Conservation (phyloP, 306 rosid species). For the Pachyrhizus erosus region DNA sequence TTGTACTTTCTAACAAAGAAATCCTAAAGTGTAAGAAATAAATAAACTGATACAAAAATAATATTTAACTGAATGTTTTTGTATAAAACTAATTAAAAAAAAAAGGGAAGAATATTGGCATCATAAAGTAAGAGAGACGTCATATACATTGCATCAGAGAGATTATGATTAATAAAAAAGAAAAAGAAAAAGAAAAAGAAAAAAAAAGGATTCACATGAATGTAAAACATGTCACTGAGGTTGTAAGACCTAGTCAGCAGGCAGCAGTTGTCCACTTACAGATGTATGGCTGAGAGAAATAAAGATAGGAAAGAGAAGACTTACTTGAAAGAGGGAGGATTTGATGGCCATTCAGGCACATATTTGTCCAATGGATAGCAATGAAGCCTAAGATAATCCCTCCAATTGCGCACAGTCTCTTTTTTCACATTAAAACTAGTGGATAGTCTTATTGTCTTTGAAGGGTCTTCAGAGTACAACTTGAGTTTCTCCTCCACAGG, state of each 20-base stretch:
- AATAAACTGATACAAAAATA: too few relatives aligned
- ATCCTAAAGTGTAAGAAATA: too few relatives aligned
- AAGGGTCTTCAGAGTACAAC: constrained; percentile 83
- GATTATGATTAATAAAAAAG: too few relatives aligned
- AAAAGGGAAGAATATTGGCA: too few relatives aligned
- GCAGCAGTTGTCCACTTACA: background rate
- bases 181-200: background rate
- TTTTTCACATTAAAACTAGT: constrained; percentile 84
- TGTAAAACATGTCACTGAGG: background rate
- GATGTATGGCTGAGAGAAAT: background rate
- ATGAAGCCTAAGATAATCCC: constrained; percentile 92
- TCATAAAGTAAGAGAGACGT: too few relatives aligned
- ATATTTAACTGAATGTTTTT: too few relatives aligned
- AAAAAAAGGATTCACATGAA: background rate
- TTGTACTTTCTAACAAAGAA: too few relatives aligned
- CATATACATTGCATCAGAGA: too few relatives aligned
- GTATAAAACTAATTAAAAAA: too few relatives aligned
- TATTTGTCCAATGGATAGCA: constrained; percentile 78
- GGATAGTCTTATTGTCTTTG: constrained; percentile 78
- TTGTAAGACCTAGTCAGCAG: constrained; percentile 19
- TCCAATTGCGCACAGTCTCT: constrained; percentile 86
- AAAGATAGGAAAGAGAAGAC: background rate
- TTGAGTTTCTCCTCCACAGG: constrained; percentile 88
- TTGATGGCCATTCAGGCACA: constrained; percentile 82
- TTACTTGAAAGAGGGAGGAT: constrained; percentile 83